Evolutionary conservation across 371 early-diverging fungal genomes (phyloP).

Genomic region (Actinomortierella wolfii): DNA sequence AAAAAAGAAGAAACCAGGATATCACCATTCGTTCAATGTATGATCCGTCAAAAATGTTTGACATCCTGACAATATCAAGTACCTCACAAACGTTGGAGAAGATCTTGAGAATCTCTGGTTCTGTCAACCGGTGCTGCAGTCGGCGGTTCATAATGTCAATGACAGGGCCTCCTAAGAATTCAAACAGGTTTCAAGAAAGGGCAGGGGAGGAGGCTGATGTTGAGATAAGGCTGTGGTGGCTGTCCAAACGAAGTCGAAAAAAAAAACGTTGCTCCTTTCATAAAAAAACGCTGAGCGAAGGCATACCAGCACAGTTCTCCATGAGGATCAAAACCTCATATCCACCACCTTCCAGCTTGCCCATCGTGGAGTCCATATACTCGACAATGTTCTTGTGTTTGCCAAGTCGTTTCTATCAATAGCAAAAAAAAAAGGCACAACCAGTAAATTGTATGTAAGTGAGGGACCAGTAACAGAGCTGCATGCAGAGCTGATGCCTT

Average conservation of each 20-base stretch:
- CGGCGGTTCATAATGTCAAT: slow-evolving; percentile 88
- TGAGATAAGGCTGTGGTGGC: background rate
- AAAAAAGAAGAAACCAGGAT: background rate
- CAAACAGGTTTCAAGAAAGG: slow-evolving; percentile 1
- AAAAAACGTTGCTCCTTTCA: background rate
- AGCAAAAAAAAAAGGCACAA: background rate
- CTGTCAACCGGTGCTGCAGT: slow-evolving; percentile 71
- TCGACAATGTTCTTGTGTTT: slow-evolving; percentile 85
- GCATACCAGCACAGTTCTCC: slow-evolving; percentile 86
- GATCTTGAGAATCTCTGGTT: slow-evolving; percentile 83
- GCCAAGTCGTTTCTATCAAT: slow-evolving; percentile 64
- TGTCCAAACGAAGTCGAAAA: slow-evolving; percentile 1
- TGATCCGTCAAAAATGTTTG: background rate
- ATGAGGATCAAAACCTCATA: slow-evolving; percentile 85
- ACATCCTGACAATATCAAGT: background rate
- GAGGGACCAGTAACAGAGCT: too few species aligned
- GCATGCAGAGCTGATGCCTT: too few species aligned
- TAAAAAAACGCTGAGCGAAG: background rate
- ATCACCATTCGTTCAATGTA: too few species aligned
- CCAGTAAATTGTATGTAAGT: too few species aligned
- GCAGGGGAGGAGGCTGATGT: background rate
- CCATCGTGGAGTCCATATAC: slow-evolving; percentile 75
- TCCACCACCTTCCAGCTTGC: slow-evolving; percentile 63
- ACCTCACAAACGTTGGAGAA: slow-evolving; percentile 84
- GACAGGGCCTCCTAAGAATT: slow-evolving; percentile 70